Evolutionary conservation across 2,329 filamentous ascomycete genomes (phyloP).

Genomic region (Clarireedia monteithiana): DNA sequence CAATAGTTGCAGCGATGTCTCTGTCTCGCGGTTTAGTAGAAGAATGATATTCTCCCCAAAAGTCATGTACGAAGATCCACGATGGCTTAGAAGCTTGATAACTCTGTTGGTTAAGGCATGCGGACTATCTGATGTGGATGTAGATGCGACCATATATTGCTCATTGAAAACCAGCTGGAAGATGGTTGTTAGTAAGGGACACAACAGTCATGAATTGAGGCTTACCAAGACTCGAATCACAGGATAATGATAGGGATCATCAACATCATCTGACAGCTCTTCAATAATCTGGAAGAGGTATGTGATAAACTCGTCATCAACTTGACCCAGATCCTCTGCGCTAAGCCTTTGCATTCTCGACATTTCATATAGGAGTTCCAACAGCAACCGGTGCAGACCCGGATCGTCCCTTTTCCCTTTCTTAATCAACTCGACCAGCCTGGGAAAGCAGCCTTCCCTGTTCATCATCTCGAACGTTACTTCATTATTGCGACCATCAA

Average conservation of each 20-base stretch:
- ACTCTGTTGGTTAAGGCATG: constrained; percentile 78
- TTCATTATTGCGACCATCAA: constrained; percentile 77
- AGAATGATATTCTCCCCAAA: constrained; percentile 98
- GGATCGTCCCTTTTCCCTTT: constrained; percentile 56
- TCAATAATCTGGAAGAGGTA: constrained; percentile 86
- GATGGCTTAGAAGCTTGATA: constrained; percentile 77
- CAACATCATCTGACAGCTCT: constrained; percentile 73
- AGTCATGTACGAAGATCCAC: constrained; percentile 77
- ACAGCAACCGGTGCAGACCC: constrained; percentile 67
- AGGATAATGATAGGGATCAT: constrained; percentile 93
- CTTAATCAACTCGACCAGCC: constrained; percentile 73
- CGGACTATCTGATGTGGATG: constrained; percentile 26
- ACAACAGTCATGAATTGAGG: constrained; percentile 13
- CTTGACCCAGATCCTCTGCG: constrained; percentile 66
- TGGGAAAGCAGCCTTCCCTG: constrained; percentile 71
- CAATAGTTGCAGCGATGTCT: constrained; percentile 89
- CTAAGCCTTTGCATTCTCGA: constrained; percentile 80
- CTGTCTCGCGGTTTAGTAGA: constrained; percentile 86
- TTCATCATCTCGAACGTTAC: constrained; percentile 81
- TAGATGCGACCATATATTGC: constrained; percentile 85
- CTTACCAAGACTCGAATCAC: constrained; percentile 85
- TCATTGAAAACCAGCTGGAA: constrained; percentile 89
- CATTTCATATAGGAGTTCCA: constrained; percentile 95
- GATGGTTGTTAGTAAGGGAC: constrained; percentile 18
- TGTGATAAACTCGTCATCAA: constrained; percentile 73